These are phyloP conservation scores for Daldinia eschscholtzii DNA, from an alignment of 2,329 filamentous ascomycete genomes.

Conservation along the genomic window DNA sequence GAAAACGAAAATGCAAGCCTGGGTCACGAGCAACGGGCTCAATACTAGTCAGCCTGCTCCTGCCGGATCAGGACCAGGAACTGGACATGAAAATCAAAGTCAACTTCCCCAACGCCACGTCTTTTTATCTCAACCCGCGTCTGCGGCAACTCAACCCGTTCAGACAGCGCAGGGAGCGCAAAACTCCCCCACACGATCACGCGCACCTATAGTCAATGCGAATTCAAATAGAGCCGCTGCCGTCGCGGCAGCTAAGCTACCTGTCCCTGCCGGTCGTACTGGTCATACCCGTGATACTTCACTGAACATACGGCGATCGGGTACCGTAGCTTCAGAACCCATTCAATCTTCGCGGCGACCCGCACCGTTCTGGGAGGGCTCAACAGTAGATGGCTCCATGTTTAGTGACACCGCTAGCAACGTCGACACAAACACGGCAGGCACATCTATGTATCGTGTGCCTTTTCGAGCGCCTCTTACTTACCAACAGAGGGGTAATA, in stretches of 20 bases:
- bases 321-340: slow-evolving; percentile 46
- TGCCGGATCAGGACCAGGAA: slow-evolving; percentile 29
- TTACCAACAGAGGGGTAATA: slow-evolving; percentile 46
- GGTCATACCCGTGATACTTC: slow-evolving; percentile 47
- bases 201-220: slow-evolving; percentile 50
- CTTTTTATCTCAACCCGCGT: slow-evolving; percentile 38
- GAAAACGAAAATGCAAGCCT: slow-evolving; percentile 53
- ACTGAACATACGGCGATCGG: slow-evolving; percentile 41
- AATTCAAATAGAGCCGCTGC: slow-evolving; percentile 47
- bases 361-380: slow-evolving; percentile 53
- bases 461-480: slow-evolving; percentile 38
- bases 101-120: slow-evolving; percentile 45
- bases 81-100: slow-evolving; percentile 44
- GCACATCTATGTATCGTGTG: slow-evolving; percentile 43
- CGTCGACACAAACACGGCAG: slow-evolving; percentile 46
- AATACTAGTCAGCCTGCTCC: slow-evolving; percentile 46
- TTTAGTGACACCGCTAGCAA: slow-evolving; percentile 54
- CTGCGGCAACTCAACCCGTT: slow-evolving; percentile 37
- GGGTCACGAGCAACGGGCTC: slow-evolving; percentile 51
- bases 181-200: slow-evolving; percentile 48
- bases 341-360: slow-evolving; percentile 43
- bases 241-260: slow-evolving; percentile 42
- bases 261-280: slow-evolving; percentile 42
- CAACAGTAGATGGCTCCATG: slow-evolving; percentile 52
- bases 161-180: slow-evolving; percentile 31